phyloP scores from a whole-genome alignment of 2,329 filamentous ascomycete species.

The Pseudocercospora eumusae region DNA sequence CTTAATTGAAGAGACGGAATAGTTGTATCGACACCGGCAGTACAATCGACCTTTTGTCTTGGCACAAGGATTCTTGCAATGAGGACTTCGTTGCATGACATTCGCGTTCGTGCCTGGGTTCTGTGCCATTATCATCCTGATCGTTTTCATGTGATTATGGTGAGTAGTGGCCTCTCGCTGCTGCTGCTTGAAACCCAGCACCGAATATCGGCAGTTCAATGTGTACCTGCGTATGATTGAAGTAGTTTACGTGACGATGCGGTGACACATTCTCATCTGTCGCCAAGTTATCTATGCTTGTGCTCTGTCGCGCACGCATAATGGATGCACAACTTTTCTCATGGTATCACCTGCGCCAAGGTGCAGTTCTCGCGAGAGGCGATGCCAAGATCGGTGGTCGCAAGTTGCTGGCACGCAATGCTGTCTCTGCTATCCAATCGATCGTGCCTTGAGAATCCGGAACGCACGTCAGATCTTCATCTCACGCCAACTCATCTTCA shows the following conservation, averaged over 20 bases:
- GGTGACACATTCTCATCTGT: neutral
- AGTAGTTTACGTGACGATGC: neutral
- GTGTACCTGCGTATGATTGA: neutral
- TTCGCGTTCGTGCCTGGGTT: neutral
- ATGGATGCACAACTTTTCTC: neutral
- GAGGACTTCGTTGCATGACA: neutral
- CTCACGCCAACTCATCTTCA: neutral
- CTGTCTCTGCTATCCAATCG: neutral
- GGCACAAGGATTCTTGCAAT: neutral
- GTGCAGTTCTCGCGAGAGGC: neutral
- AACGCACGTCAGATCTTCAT: neutral
- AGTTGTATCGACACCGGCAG: neutral
- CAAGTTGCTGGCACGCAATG: neutral
- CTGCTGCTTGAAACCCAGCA: neutral
- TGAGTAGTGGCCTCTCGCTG: neutral
- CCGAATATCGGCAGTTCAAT: neutral
- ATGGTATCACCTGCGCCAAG: neutral
- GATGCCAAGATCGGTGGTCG: neutral
- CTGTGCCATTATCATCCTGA: neutral
- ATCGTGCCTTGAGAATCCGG: neutral
- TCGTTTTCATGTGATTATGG: neutral
- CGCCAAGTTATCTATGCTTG: neutral
- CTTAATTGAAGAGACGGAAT: no score
- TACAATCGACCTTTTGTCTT: neutral
- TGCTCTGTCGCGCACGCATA: neutral